Conservation (phyloP, 2,329 filamentous ascomycete species). For the Arthroderma uncinatum region DNA sequence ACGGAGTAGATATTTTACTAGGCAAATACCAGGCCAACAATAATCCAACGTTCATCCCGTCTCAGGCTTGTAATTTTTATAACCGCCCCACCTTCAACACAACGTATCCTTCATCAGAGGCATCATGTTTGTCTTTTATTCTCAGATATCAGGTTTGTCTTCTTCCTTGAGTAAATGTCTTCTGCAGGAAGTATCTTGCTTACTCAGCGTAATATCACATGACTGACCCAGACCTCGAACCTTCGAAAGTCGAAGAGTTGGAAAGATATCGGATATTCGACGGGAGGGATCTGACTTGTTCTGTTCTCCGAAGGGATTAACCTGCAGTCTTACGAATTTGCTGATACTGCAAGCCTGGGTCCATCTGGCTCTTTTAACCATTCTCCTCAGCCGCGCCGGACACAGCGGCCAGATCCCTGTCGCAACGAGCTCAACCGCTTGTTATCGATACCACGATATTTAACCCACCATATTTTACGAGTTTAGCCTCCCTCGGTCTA, state of each 20-base stretch:
- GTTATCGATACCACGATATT: conserved; percentile 9
- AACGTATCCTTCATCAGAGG: too few species aligned
- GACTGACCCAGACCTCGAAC: not conserved
- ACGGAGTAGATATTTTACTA: too few species aligned
- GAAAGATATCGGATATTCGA: not conserved
- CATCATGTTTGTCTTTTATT: too few species aligned
- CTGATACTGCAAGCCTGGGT: not conserved
- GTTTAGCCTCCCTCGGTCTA: not conserved
- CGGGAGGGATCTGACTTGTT: not conserved
- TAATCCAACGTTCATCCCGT: too few species aligned
- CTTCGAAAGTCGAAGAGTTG: not conserved
- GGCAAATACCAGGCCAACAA: too few species aligned
- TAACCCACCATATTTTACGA: conserved; percentile 4
- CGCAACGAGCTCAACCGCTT: conserved; percentile 3
- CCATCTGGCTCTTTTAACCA: not conserved
- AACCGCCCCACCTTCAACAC: too few species aligned
- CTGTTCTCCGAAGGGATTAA: not conserved
- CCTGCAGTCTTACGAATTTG: too few species aligned
- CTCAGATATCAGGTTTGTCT: too few species aligned
- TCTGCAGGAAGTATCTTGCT: not conserved
- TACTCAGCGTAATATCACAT: not conserved
- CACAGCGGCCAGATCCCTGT: conserved; percentile 5
- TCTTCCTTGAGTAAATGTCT: too few species aligned
- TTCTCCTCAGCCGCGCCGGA: not conserved
- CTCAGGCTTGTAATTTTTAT: too few species aligned